Conservation (phyloP, 306 rosid species). For the Casuarina cunninghamiana region DNA sequence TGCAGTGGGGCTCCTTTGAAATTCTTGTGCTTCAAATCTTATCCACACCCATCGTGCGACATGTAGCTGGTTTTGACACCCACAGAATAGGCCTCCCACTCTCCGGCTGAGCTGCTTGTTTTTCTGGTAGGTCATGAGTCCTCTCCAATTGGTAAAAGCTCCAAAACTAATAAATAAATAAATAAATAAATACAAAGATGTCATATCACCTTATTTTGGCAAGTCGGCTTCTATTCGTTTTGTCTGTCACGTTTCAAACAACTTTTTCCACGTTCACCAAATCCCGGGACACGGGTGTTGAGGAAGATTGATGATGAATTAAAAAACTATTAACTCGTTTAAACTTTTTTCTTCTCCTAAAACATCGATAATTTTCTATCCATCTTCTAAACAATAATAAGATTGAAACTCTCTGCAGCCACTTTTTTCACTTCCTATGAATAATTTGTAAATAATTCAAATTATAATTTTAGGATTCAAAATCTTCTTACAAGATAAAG, state of each 20-base stretch:
- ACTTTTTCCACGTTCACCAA: background rate
- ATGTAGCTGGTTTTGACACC: background rate
- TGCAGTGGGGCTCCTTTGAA: slow-evolving; percentile 13
- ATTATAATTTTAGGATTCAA: too few relatives aligned
- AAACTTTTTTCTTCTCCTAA: too few relatives aligned
- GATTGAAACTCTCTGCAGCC: too few relatives aligned
- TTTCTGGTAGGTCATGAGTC: background rate
- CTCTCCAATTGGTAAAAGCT: background rate
- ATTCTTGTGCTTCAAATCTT: slow-evolving; percentile 16
- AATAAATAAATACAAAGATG: background rate
- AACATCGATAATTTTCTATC: too few relatives aligned
- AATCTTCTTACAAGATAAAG: too few relatives aligned
- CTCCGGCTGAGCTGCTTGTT: background rate
- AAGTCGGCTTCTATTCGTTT: slow-evolving; percentile 4
- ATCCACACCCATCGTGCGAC: slow-evolving; percentile 26
- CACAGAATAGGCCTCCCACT: slow-evolving; percentile 4
- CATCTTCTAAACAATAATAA: too few relatives aligned
- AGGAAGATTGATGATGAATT: background rate
- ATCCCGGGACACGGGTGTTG: background rate
- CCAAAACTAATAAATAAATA: background rate
- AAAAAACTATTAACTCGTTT: background rate
- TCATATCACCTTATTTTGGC: slow-evolving; percentile 16
- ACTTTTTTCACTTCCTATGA: too few relatives aligned
- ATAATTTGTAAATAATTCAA: too few relatives aligned
- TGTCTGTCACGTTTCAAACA: background rate